A percentile compares a stretch with the other conserved stretches of the same genome.
These are phyloP conservation scores for Xerocomus nothofagi DNA, from an alignment of 1,284 basidiomycete species.

Conservation along the genomic window DNA sequence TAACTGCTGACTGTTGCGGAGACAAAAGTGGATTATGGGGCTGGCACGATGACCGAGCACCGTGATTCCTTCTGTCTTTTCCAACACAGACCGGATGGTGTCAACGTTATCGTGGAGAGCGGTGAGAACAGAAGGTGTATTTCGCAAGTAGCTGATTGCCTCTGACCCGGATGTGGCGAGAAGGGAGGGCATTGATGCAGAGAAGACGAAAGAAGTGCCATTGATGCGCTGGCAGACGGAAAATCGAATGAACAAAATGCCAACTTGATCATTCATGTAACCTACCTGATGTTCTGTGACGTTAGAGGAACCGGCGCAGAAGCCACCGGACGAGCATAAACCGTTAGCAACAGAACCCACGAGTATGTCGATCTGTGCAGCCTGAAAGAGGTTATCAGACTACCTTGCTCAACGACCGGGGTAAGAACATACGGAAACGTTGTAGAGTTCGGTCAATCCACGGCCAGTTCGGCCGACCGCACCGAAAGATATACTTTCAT, in stretches of 20 bases:
- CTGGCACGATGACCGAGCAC: conserved; percentile 86
- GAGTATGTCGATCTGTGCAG: conserved; percentile 77
- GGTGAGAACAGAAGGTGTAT: conserved; percentile 72
- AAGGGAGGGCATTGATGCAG: conserved; percentile 90
- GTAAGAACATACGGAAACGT: conserved; percentile 69
- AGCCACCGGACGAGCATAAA: conserved; percentile 86
- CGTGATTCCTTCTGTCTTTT: conserved; percentile 76
- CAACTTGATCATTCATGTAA: background rate
- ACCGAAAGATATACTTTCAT: conserved; percentile 94
- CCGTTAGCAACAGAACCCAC: conserved; percentile 87
- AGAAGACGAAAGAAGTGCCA: conserved; percentile 94
- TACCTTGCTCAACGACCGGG: background rate
- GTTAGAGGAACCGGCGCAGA: conserved; percentile 87
- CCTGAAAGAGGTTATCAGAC: conserved; percentile 39
- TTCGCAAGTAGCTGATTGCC: conserved; percentile 76
- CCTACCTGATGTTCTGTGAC: conserved; percentile 87
- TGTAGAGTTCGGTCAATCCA: conserved; percentile 92
- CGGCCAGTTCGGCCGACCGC: conserved; percentile 91
- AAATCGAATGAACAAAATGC: background rate
- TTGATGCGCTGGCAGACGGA: conserved; percentile 80
- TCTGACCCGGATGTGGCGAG: conserved; percentile 87
- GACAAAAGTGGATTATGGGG: conserved; percentile 85
- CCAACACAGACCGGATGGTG: conserved; percentile 74
- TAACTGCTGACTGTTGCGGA: conserved; percentile 44
- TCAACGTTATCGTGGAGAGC: conserved; percentile 82